Conservation (phyloP, 768 basidiomycete genomes). For the Leccinum olivaceopallidum region DNA sequence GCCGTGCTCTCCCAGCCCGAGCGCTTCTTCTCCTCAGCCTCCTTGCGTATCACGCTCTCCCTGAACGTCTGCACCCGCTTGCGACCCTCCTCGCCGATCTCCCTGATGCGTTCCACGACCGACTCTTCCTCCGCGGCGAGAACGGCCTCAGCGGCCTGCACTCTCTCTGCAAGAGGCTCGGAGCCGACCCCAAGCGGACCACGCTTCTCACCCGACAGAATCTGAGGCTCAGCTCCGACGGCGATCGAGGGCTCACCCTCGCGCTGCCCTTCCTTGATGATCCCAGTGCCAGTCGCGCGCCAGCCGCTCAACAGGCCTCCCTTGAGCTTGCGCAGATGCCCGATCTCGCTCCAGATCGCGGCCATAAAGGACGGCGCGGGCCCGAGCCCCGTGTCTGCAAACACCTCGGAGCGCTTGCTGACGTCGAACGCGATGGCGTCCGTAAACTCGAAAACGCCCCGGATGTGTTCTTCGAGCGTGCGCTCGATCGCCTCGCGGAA, state of each 20-base stretch:
- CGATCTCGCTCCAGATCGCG: slow-evolving; percentile 71
- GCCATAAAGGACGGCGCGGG: slow-evolving; percentile 50
- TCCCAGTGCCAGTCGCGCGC: slow-evolving; percentile 61
- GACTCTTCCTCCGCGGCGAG: neutral
- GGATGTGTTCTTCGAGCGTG: slow-evolving; percentile 56
- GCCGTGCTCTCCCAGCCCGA: slow-evolving; percentile 52
- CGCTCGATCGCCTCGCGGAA: slow-evolving; percentile 62
- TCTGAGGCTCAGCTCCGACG: slow-evolving; percentile 74
- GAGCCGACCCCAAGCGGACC: slow-evolving; percentile 62
- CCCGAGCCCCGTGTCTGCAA: slow-evolving; percentile 60
- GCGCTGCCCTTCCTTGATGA: slow-evolving; percentile 52
- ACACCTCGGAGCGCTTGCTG: slow-evolving; percentile 57
- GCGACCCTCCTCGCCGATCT: slow-evolving; percentile 36
- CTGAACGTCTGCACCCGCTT: slow-evolving; percentile 43
- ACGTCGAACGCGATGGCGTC: slow-evolving; percentile 65
- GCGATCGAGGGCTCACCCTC: slow-evolving; percentile 46
- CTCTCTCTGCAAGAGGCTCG: slow-evolving; percentile 30
- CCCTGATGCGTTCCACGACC: slow-evolving; percentile 37
- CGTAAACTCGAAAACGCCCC: slow-evolving; percentile 47
- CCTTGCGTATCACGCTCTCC: slow-evolving; percentile 44
- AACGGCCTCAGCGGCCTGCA: slow-evolving; percentile 1
- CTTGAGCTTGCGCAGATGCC: slow-evolving; percentile 46
- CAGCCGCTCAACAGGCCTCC: slow-evolving; percentile 42
- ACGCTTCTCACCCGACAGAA: slow-evolving; percentile 63
- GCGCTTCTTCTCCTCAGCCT: slow-evolving; percentile 34